Evolutionary conservation across 352 stramenopile species (phyloP), one percentile per base, ranked within the genome.

Genomic region (Globisporangium radiosum): DNA sequence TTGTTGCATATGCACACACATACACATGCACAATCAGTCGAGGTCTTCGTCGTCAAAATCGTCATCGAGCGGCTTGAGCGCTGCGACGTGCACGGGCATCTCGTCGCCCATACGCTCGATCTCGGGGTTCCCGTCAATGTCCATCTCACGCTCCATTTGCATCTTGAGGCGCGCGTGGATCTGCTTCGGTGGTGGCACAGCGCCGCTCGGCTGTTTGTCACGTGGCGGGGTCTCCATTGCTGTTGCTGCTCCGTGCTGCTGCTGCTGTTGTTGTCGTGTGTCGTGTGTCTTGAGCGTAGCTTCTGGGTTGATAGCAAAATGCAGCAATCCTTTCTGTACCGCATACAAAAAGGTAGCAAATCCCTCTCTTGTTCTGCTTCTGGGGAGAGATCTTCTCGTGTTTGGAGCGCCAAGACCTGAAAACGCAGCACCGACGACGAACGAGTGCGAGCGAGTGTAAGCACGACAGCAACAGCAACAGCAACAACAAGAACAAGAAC

Each of bases 1-100:
- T 25, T 25, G 25, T 2, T 25, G 25, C 25, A 25, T 25, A 25
- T 25, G 25, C 25, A 25, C 25, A 25, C 25, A 25, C 25, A 25
- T 25, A 25, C 25, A 2, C 25, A 45, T 45, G 39, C 43, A 51
- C 45, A 37, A 4, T 84, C 56, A 85, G n/a, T 76, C 70, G n/a
- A 92, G 69, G 62, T 92, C 82, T 49, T 88, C 72, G 56, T 92
- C 82, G 60, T 92, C 79, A 51, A 85, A 89, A 70, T 92, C 82
- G 62, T 92, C 82, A 6, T 66, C 72, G 11, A 92, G 64, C 8
- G 63, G 68, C 64, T 81, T 79, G 39, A 92, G 61, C 17, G 67
- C 73, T 25, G 65, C 64, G 33, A 66, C 68, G 69, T 92, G 82
- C 66, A 92, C 80, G 5, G 75, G 74, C 52, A 55, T 66, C 47